Evolutionary conservation across 768 basidiomycete species (phyloP), one percentile per base, ranked within the genome.

Genomic region (Krasilnikovozyma curviuscula): DNA sequence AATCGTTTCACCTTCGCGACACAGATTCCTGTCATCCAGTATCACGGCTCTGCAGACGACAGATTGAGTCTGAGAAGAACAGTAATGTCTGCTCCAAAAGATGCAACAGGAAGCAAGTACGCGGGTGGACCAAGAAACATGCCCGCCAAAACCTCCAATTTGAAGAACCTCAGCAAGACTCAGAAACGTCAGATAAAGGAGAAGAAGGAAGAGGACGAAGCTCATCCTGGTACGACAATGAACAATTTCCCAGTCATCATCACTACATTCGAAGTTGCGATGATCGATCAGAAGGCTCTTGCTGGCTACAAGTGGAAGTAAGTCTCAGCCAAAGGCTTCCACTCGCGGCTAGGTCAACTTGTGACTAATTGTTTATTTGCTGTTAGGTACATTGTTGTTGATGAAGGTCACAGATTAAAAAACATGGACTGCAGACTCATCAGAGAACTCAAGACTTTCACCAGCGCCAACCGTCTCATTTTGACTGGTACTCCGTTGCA

Each of bases 401-500:
- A 65, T 51, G 63, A 65, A 42, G 63, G 91, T 0, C 93, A 98
- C 65, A 71, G 91, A 21, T 64, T 98, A 61, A 97, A 97, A 69
- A 98, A 98, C 58, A 69, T 91, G 49, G 75, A 95, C 58, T 86
- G 85, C 65, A 68, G 68, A 42, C 73, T 95, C 14, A 83, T 95
- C 65, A 71, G 72, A 49, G 85, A 91, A 63, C 80, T 98, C 56
- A 89, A 88, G 67, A 75, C 76, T 57, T 88, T 86, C 60, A 67
- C 69, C 1, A 78, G 78, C 46, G 84, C 81, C 0, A 83, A 85
- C 34, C 70, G 93, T 40, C 81, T 95, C 75, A 81, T 98, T 49
- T 66, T 98, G 53, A 97, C 89, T 0, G 93, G 93, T 27, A 98
- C 93, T 16, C 93, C 93, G 7, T 66, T 98, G 31, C 89, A 97